Percentiles rank a stretch among this genome's conserved stretches.
Evolutionary conservation across 1,139 yeast species (phyloP).

Genomic region (Eremothecium sinecaudum): DNA sequence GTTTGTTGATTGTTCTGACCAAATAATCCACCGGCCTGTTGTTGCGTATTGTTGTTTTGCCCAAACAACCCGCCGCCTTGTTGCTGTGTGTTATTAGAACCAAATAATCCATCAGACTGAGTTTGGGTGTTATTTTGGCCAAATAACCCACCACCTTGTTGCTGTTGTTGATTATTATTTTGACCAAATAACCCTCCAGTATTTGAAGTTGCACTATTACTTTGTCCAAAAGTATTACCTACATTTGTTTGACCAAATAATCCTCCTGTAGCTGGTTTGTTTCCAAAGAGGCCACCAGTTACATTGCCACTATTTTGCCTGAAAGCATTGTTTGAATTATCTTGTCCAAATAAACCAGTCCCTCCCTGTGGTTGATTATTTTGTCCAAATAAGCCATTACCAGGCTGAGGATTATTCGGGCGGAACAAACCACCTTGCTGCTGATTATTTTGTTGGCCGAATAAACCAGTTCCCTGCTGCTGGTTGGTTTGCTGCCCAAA

Average conservation of each 20-base stretch:
- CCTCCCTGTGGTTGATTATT: slow-evolving; percentile 1
- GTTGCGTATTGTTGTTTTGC: slow-evolving; percentile 12
- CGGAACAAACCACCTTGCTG: slow-evolving; percentile 28
- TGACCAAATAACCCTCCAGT: slow-evolving; percentile 20
- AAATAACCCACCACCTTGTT: slow-evolving; percentile 25
- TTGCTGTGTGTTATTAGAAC: slow-evolving; percentile 20
- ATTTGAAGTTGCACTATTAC: slow-evolving; percentile 10
- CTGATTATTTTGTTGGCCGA: slow-evolving; percentile 16
- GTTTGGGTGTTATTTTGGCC: slow-evolving; percentile 19
- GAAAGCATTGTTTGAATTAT: slow-evolving; percentile 27
- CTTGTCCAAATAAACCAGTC: slow-evolving; percentile 19
- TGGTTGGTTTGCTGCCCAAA: slow-evolving; percentile 25
- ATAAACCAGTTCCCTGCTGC: slow-evolving; percentile 21
- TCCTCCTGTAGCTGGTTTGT: slow-evolving; percentile 29
- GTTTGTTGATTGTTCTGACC: slow-evolving; percentile 21
- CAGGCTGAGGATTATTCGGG: slow-evolving; percentile 10
- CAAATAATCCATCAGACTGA: slow-evolving; percentile 28
- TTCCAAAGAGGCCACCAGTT: slow-evolving; percentile 37
- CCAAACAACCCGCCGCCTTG: slow-evolving; percentile 28
- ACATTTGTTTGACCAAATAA: slow-evolving; percentile 25
- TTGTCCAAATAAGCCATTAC: slow-evolving; percentile 31
- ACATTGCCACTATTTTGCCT: slow-evolving; percentile 29
- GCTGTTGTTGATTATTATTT: slow-evolving; percentile 11
- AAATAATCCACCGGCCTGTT: slow-evolving; percentile 29
- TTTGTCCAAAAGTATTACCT: slow-evolving; percentile 13